phyloP scores from a whole-genome alignment of 345 rosid genomes.

The Nasturtium officinale region DNA sequence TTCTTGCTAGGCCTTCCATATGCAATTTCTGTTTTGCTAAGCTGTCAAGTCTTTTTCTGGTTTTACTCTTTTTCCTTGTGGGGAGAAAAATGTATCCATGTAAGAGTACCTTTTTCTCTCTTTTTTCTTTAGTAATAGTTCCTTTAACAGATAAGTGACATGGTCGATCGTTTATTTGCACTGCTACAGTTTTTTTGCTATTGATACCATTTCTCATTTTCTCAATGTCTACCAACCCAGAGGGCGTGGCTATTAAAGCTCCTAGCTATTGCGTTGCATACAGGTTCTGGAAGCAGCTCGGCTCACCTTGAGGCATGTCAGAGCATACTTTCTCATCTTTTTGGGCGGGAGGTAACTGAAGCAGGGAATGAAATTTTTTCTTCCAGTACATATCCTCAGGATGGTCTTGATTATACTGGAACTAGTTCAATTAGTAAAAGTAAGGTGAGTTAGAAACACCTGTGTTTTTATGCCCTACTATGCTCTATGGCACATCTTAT shows the following conservation, averaged over 20 bases:
- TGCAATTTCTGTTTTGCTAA: slow-evolving; percentile 1
- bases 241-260: slow-evolving; percentile 97
- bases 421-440: slow-evolving; percentile 64
- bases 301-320: slow-evolving; percentile 73
- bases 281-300: slow-evolving; percentile 60
- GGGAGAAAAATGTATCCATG: slow-evolving; percentile 4
- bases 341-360: slow-evolving; percentile 61
- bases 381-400: slow-evolving; percentile 50
- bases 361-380: slow-evolving; percentile 44
- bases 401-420: slow-evolving; percentile 55
- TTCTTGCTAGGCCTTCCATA: not conserved
- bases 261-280: slow-evolving; percentile 81
- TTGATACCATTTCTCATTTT: slow-evolving; percentile 18
- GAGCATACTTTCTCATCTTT: slow-evolving; percentile 77
- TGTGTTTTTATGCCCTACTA: slow-evolving; percentile 30
- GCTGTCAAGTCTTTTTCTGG: slow-evolving; percentile 8
- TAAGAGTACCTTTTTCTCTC: not conserved
- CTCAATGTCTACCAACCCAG: slow-evolving; percentile 45
- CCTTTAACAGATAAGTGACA: slow-evolving; percentile 7
- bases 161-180: slow-evolving; percentile 4
- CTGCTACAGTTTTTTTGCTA: slow-evolving; percentile 8
- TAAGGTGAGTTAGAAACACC: slow-evolving; percentile 59
- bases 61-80: slow-evolving; percentile 7
- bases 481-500: slow-evolving; percentile 43
- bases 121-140: not conserved